These are phyloP conservation scores for Endotrypanum monterogeii DNA, from an alignment of 208 protist species.

Conservation along the genomic window DNA sequence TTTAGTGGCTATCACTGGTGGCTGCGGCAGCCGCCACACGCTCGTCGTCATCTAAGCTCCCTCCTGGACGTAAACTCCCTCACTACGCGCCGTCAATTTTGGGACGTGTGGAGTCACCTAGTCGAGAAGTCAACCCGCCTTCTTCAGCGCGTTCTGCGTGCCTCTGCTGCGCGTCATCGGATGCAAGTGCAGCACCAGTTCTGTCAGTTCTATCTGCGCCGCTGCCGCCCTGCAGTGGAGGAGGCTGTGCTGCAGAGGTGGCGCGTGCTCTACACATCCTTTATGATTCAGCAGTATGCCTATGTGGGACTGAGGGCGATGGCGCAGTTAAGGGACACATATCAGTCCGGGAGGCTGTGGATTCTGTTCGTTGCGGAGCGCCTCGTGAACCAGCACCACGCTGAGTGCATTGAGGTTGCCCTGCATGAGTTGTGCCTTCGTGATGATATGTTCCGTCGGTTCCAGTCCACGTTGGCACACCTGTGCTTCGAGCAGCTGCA, in stretches of 20 bases:
- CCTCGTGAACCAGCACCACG: constrained; percentile 4
- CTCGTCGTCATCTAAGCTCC: constrained; percentile 24
- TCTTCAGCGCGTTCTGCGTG: constrained; percentile 48
- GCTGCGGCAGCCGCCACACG: constrained; percentile 41
- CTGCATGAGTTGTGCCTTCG: constrained; percentile 19
- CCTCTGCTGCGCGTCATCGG: constrained; percentile 15
- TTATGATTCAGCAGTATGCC: constrained; percentile 41
- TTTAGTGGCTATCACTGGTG: constrained; percentile 55
- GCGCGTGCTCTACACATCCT: constrained; percentile 30
- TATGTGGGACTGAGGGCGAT: constrained; percentile 32
- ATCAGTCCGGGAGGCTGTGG: constrained; percentile 17
- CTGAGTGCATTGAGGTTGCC: neutral
- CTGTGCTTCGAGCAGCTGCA: constrained; percentile 11
- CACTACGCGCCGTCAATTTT: constrained; percentile 20
- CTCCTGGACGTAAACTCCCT: constrained; percentile 14
- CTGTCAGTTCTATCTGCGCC: constrained; percentile 31
- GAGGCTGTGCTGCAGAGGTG: constrained; percentile 33
- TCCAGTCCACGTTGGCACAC: neutral
- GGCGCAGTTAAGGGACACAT: constrained; percentile 10
- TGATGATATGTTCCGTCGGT: constrained; percentile 14
- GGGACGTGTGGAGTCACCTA: constrained; percentile 32
- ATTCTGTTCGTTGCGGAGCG: constrained; percentile 1
- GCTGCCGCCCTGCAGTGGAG: constrained; percentile 54
- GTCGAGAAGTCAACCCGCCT: constrained; percentile 22
- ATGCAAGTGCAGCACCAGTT: constrained; percentile 35